These are phyloP conservation scores for Funneliformis geosporum DNA, from an alignment of 192 early-diverging fungal genomes.

Conservation along the genomic window DNA sequence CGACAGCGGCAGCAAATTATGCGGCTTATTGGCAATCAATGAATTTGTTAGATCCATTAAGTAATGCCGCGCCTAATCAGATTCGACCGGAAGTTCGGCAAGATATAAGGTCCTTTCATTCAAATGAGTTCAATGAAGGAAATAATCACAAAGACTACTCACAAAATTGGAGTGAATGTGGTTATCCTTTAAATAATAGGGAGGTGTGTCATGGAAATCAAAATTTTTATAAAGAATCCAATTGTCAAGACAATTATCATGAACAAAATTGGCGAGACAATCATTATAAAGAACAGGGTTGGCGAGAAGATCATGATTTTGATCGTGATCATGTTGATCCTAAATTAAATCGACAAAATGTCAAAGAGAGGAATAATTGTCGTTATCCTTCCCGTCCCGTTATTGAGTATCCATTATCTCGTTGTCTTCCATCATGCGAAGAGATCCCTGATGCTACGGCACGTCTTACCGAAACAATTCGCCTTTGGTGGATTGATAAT, in stretches of 20 bases:
- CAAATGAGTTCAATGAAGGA: background rate
- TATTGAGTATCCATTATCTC: conserved; percentile 15
- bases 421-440: conserved; percentile 17
- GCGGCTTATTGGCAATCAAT: background rate
- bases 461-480: conserved; percentile 15
- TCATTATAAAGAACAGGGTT: background rate
- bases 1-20: background rate
- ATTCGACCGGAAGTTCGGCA: background rate
- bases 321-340: background rate
- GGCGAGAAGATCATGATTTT: conserved; percentile 1
- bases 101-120: background rate
- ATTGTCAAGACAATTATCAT: background rate
- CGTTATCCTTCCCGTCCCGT: background rate
- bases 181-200: background rate
- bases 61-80: background rate
- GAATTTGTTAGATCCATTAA: background rate
- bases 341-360: background rate
- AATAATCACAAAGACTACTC: background rate
- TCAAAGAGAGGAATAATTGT: background rate
- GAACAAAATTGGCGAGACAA: background rate
- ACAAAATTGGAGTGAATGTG: background rate
- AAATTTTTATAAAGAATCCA: background rate
- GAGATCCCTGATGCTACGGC: conserved; percentile 21
- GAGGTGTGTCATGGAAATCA: background rate
- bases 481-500: conserved; percentile 23